Conservation (phyloP, 805 yeast genomes). For the Cyberlindnera bimundalis region DNA sequence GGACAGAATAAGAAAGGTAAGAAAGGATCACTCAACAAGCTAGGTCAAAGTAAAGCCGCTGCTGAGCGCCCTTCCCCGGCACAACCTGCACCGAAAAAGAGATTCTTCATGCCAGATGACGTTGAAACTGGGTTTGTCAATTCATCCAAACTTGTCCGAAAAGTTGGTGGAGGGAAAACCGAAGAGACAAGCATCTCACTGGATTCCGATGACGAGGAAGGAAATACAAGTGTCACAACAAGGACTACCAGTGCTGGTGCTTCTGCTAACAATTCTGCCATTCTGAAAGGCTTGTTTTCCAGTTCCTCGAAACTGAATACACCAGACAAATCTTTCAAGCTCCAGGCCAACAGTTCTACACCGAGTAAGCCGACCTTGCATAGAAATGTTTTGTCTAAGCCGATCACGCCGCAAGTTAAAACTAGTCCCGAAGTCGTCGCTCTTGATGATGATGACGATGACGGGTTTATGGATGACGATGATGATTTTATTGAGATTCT, state of each 20-base stretch:
- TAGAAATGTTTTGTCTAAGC: too few species aligned
- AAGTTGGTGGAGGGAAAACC: slow-evolving; percentile 14
- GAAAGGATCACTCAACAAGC: neutral
- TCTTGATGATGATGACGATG: slow-evolving; percentile 1
- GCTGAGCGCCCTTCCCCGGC: slow-evolving; percentile 18
- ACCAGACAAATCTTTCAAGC: neutral
- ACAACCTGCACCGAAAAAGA: slow-evolving; percentile 32
- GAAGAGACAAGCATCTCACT: slow-evolving; percentile 13
- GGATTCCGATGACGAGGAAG: slow-evolving; percentile 17
- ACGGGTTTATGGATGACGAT: slow-evolving; percentile 5
- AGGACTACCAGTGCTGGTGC: neutral
- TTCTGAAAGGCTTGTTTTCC: slow-evolving; percentile 10
- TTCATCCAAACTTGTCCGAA: slow-evolving; percentile 46
- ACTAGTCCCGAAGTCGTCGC: too few species aligned
- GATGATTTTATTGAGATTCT: slow-evolving; percentile 4
- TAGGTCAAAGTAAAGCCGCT: slow-evolving; percentile 13
- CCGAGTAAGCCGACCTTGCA: too few species aligned
- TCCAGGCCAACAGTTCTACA: neutral
- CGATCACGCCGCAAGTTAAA: too few species aligned
- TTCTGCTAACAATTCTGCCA: slow-evolving; percentile 4
- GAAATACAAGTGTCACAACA: neutral
- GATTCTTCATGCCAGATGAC: slow-evolving; percentile 71
- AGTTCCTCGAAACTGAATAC: neutral
- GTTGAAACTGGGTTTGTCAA: slow-evolving; percentile 61
- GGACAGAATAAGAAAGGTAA: slow-evolving; percentile 31